A percentile compares a stretch with the other conserved stretches of the same genome.
Conservation (phyloP, 2,329 filamentous ascomycete species). For the Microdochium nivale region DNA sequence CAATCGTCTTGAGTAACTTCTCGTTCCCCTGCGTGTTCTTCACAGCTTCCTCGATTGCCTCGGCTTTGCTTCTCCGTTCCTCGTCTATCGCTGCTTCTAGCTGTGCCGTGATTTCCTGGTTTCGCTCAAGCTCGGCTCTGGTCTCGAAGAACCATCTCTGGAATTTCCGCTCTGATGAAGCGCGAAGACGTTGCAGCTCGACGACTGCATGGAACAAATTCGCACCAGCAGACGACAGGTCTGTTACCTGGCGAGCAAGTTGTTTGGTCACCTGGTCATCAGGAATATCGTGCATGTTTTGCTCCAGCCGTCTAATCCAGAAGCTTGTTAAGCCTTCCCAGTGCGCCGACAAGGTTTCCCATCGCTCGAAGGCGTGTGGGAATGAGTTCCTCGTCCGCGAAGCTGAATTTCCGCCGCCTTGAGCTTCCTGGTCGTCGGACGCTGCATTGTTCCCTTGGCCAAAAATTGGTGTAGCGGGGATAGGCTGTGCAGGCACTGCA, state of each 20-base stretch:
- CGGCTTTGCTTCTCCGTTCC: conserved; percentile 62
- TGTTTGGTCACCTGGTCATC: conserved; percentile 78
- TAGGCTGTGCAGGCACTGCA: not conserved
- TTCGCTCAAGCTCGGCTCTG: conserved; percentile 74
- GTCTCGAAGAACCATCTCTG: conserved; percentile 99
- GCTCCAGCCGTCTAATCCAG: conserved; percentile 89
- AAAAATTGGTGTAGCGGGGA: not conserved
- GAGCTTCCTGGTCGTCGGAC: not conserved
- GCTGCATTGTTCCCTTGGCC: not conserved
- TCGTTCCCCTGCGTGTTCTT: conserved; percentile 60
- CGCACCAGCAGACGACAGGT: conserved; percentile 92
- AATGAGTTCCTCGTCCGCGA: conserved; percentile 58
- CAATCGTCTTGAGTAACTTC: conserved; percentile 67
- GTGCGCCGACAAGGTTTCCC: conserved; percentile 93
- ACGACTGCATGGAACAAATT: conserved; percentile 98
- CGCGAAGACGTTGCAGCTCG: conserved; percentile 84
- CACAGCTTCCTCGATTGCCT: conserved; percentile 58
- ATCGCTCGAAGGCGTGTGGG: conserved; percentile 93
- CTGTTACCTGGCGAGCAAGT: conserved; percentile 87
- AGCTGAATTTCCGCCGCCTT: conserved; percentile 9
- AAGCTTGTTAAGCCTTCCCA: conserved; percentile 97
- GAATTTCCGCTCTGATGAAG: conserved; percentile 94
- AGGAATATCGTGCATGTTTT: conserved; percentile 79
- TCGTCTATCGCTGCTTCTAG: conserved; percentile 67
- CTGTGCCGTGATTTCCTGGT: conserved; percentile 73